Evolutionary conservation across 495 filamentous ascomycete species (phyloP).

Genomic region (Glutinoglossum americanum): DNA sequence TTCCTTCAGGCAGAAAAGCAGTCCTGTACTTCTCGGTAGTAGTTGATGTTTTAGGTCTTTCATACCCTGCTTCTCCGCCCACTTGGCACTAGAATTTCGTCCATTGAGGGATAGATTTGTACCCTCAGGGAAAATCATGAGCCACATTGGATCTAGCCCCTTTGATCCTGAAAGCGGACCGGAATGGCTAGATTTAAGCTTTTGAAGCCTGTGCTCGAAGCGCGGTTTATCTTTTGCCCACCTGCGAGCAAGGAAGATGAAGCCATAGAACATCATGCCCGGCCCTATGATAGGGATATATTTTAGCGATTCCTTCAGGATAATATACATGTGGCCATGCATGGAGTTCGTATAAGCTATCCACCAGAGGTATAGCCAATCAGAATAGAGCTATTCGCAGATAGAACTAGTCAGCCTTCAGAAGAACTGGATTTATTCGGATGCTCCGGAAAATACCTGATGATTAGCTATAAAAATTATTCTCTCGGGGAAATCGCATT

Average conservation of each 20-base stretch:
- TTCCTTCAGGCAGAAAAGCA: slow-evolving; percentile 54
- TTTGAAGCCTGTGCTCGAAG: slow-evolving; percentile 42
- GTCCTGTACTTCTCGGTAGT: slow-evolving; percentile 54
- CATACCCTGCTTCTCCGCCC: slow-evolving; percentile 46
- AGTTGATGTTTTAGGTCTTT: slow-evolving; percentile 44
- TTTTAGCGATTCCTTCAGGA: slow-evolving; percentile 64
- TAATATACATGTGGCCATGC: slow-evolving; percentile 72
- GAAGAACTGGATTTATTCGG: background rate
- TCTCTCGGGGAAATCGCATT: slow-evolving; percentile 53
- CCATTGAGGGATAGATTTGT: slow-evolving; percentile 55
- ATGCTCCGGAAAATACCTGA: slow-evolving; percentile 24
- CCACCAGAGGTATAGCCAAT: slow-evolving; percentile 86
- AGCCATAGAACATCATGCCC: slow-evolving; percentile 66
- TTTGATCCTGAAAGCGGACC: slow-evolving; percentile 29
- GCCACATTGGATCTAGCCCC: slow-evolving; percentile 62
- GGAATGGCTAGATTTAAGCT: slow-evolving; percentile 33
- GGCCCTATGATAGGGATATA: slow-evolving; percentile 52
- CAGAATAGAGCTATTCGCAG: slow-evolving; percentile 40
- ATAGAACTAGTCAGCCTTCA: background rate
- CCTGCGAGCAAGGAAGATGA: slow-evolving; percentile 68
- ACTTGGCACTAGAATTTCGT: slow-evolving; percentile 27
- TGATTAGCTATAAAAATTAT: slow-evolving; percentile 70
- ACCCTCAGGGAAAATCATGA: slow-evolving; percentile 67
- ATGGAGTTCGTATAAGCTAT: slow-evolving; percentile 51
- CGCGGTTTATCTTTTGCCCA: slow-evolving; percentile 59